Evolutionary conservation across 73 alveolate species (phyloP).

Genomic region (Uronychia binucleata): DNA sequence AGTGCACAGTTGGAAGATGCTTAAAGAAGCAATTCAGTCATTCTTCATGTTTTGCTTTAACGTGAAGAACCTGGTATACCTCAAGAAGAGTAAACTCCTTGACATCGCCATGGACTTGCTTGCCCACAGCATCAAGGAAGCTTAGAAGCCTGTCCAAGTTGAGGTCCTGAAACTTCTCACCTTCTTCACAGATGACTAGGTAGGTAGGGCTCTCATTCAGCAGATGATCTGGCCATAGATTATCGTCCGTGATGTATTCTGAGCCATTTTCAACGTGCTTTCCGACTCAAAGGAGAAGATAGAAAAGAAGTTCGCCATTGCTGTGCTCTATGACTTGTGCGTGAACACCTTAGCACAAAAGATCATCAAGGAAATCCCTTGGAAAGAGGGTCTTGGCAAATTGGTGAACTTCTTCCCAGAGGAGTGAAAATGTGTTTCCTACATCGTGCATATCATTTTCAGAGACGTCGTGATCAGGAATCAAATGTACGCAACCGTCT

Average conservation of each 20-base stretch:
- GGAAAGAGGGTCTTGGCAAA: constrained; percentile 59
- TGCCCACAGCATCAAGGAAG: constrained; percentile 2
- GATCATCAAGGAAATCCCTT: constrained; percentile 49
- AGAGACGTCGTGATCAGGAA: constrained; percentile 60
- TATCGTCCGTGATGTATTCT: constrained; percentile 42
- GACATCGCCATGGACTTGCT: constrained; percentile 17
- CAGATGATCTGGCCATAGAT: constrained; percentile 40
- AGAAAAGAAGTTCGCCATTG: constrained; percentile 47
- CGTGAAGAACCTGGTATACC: constrained; percentile 1
- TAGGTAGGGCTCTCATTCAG: background rate
- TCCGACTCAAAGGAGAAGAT: constrained; percentile 30
- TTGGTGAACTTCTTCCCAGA: constrained; percentile 25
- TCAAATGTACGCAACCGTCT: constrained; percentile 36
- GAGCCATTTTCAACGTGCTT: constrained; percentile 14
- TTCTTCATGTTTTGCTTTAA: constrained; percentile 50
- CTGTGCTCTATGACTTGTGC: constrained; percentile 49
- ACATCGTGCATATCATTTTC: constrained; percentile 13
- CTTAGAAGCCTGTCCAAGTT: constrained; percentile 11
- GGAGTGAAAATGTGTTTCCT: constrained; percentile 32
- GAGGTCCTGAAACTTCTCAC: constrained; percentile 39
- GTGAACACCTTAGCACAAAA: constrained; percentile 28
- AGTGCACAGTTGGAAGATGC: constrained; percentile 35
- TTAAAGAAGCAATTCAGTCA: constrained; percentile 9
- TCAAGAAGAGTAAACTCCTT: constrained; percentile 3
- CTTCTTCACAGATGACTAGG: constrained; percentile 42